Evolutionary conservation across 176 grass and related monocot genomes (phyloP), one percentile per base, ranked within the genome.

Genomic region (Otatea glauca): DNA sequence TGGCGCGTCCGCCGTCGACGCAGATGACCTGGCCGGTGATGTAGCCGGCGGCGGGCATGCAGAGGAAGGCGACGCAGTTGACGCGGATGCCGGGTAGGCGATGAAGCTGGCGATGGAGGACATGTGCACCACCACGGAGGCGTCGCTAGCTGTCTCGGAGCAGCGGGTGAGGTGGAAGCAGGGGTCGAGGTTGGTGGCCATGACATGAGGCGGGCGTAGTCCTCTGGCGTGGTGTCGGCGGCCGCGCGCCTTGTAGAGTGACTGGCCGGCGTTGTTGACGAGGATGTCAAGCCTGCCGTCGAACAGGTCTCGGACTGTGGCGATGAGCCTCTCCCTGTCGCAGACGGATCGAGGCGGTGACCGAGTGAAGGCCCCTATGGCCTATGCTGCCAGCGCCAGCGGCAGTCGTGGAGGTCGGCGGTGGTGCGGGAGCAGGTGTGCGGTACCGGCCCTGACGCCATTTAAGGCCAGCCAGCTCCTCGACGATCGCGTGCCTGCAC

Each of bases 161-260:
- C 44, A 91, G 89, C 34, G 89, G 86, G 70, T 66, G 47, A 88
- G 82, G 83, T 91, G 86, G 72, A 85, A 91, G 48, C 64, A 75
- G 3, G 89, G 65, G 25, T 88, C 89, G 1, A 91, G 50, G 70
- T 88, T 91, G 45, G 82, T 82, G 47, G 66, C 85, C n/a, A n/a
- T n/a, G n/a, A n/a, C 89, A 88, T 88, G 6, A 81, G 17, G 9
- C 18, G 53, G 1, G 70, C 16, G 71, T 85, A 91, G 24, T 91
- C 81, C 15, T 66, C 72, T 0, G 35, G 42, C 12, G 24, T 81
- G 70, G 70, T 84, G 9, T 54, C 55, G 34, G 83, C 6, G 2
- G 81, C 55, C n/a, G n/a, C n/a, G n/a, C 1, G 72, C 21, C 43
- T 67, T 91, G 43, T 64, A 54, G 0, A 85, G 27, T 16, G 51